phyloP scores from a whole-genome alignment of 805 yeast species.

The Starmera quercuum region DNA sequence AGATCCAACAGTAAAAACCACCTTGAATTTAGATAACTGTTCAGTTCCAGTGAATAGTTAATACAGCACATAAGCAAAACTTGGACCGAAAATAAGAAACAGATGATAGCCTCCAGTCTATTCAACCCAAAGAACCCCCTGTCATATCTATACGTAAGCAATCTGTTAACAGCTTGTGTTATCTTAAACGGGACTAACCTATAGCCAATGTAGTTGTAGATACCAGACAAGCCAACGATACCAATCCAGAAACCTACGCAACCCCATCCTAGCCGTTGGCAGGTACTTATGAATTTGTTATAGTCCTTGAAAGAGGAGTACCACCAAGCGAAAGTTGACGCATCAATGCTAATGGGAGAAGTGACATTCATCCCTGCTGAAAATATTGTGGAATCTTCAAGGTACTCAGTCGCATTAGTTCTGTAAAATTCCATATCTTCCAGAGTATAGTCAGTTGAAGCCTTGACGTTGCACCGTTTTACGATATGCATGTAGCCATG shows the following conservation, averaged over 20 bases:
- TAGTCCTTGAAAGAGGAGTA: constrained; percentile 22
- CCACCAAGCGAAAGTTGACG: constrained; percentile 20
- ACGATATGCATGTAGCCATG: constrained; percentile 27
- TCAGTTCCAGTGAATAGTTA: constrained; percentile 22
- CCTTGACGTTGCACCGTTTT: constrained; percentile 22
- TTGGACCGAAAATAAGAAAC: constrained; percentile 19
- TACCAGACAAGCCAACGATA: constrained; percentile 20
- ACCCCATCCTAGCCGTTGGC: constrained; percentile 34
- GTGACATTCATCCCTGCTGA: constrained; percentile 16
- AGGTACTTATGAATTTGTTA: constrained; percentile 19
- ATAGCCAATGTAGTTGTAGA: constrained; percentile 16
- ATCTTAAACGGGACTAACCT: constrained; percentile 4
- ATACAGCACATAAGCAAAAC: constrained; percentile 20
- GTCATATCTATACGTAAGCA: constrained; percentile 11
- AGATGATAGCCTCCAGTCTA: constrained; percentile 17
- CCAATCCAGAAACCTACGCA: constrained; percentile 27
- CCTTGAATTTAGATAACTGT: constrained; percentile 21
- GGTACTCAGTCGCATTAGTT: constrained; percentile 22
- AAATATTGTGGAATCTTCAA: constrained; percentile 16
- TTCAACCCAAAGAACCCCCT: constrained; percentile 14
- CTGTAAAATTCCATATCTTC: constrained; percentile 19
- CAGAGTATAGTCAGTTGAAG: constrained; percentile 16
- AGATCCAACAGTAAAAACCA: constrained; percentile 21
- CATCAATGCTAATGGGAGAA: constrained; percentile 20
- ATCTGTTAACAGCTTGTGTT: constrained; percentile 14